phyloP scores from a whole-genome alignment of 495 filamentous ascomycete species.

The Penicillium coffeae region DNA sequence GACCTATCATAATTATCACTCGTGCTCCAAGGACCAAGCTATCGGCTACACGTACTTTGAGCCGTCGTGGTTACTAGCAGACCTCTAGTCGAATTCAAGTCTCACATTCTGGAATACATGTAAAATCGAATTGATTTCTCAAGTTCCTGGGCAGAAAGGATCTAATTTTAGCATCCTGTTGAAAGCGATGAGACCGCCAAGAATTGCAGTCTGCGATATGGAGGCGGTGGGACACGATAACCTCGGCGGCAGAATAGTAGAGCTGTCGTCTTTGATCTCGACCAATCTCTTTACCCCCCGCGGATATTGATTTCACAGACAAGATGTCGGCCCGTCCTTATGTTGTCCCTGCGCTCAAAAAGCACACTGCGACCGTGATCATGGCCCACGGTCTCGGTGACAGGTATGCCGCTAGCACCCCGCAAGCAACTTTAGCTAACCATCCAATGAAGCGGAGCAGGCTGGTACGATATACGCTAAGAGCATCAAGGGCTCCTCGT shows the following conservation, averaged over 20 bases:
- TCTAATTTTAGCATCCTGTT: no score
- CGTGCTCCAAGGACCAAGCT: no score
- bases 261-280: slow-evolving; percentile 2
- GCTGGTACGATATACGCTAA: slow-evolving; percentile 52
- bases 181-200: no score
- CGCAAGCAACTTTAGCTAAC: slow-evolving; percentile 11
- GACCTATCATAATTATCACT: no score
- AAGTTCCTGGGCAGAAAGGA: no score
- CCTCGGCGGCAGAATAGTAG: slow-evolving; percentile 29
- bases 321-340: slow-evolving; percentile 57
- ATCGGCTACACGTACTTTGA: no score
- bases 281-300: not conserved
- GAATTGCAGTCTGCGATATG: no score
- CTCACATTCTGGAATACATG: no score
- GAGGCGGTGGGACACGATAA: slow-evolving; percentile 8
- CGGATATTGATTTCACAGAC: not conserved
- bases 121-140: no score
- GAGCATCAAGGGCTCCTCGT: not conserved
- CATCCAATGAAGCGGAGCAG: slow-evolving; percentile 50
- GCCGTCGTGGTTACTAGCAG: no score
- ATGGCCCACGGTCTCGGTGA: slow-evolving; percentile 90
- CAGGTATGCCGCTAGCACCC: slow-evolving; percentile 40
- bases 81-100: no score
- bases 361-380: slow-evolving; percentile 92
- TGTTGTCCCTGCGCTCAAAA: slow-evolving; percentile 80